Base-by-base conservation (phyloP, 2,329 filamentous ascomycete species). In the Verticillium zaregamsianum region DNA sequence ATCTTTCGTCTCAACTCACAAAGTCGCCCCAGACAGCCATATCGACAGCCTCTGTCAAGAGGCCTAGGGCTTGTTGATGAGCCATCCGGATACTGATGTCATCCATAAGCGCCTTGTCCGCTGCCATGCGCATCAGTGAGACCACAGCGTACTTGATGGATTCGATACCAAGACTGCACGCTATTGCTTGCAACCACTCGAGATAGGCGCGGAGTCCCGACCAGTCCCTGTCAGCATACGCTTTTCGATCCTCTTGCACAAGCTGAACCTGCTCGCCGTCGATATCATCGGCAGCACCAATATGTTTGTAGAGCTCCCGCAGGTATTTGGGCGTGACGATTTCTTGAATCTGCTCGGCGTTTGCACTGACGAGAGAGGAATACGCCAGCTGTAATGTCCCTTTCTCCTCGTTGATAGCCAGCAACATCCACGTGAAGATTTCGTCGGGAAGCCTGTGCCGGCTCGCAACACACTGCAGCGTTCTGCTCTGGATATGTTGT, bases 361-460 rank as follows among this genome's bases (percentile, higher is more conserved):
- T 52, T 11, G 45, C 45, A 33, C 54, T 55, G 54, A 84, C 74
- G 4, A 92, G 72, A 55, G 81, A 80, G 60, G 81, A 77, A 70
- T 92, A 92, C 62, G 88, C 84, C 52, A 91, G 71, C 55, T 84
- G 79, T 52, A 80, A 76, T 35, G 82, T 82, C 20, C 45, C 23
- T 49, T 76, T 74, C 67, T 90, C 86, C 2, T 77, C 70, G 60
- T 82, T 84, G 25, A 88, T 76, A 74, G 88, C 82, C 58, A 84
- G 75, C 6, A 90, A 69, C 3, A 92, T 77, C 90, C 90, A 93
- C 17, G 82, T 68, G 58, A 91, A 80, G 1, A 92, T 69, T 60
- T 89, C 82, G 63, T 91, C 85, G 0, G 90, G 86, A 14, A 92
- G 70, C n/a, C 39, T 23, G 20, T 59, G 12, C 8, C 45, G 57